These are phyloP conservation scores for Cerioporus squamosus DNA, from an alignment of 1,284 basidiomycete genomes.

Conservation along the genomic window DNA sequence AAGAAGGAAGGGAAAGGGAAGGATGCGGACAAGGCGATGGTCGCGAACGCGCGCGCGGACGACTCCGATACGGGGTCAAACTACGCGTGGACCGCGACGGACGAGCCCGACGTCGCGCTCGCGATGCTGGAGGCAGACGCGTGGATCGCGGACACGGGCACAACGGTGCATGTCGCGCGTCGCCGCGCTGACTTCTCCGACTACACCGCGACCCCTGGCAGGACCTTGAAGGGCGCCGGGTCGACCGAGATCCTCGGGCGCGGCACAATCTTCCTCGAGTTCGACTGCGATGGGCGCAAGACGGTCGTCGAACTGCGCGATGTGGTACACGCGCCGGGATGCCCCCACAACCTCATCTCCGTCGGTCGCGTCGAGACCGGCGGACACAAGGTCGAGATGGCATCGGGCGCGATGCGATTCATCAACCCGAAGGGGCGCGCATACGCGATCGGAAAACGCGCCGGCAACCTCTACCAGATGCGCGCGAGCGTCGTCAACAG, in stretches of 20 bases:
- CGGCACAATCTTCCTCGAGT: no score
- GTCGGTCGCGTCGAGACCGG: slow-evolving; percentile 28
- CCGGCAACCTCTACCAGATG: slow-evolving; percentile 19
- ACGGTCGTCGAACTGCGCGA: slow-evolving; percentile 28
- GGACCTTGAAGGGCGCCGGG: no score
- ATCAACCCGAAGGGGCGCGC: slow-evolving; percentile 2
- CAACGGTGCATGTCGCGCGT: no score
- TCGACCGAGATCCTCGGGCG: no score
- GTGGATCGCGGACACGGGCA: neutral
- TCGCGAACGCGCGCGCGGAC: no score
- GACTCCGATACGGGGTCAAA: no score
- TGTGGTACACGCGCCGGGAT: slow-evolving; percentile 36
- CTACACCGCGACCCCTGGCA: no score
- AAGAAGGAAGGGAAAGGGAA: no score
- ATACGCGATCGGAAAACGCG: slow-evolving; percentile 2
- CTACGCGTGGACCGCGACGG: slow-evolving; percentile 25
- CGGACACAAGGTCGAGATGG: slow-evolving; percentile 18
- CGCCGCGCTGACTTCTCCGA: no score
- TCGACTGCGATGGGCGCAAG: no score
- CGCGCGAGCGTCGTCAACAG: no score
- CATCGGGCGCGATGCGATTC: slow-evolving; percentile 1
- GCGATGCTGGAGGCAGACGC: neutral
- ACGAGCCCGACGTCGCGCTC: slow-evolving; percentile 21
- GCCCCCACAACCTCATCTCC: slow-evolving; percentile 40
- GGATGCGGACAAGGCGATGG: no score